A percentile compares a stretch with the other conserved stretches of the same genome.
Evolutionary conservation across 768 basidiomycete species (phyloP).

Genomic region (Xerocomus brunneocitrinus): DNA sequence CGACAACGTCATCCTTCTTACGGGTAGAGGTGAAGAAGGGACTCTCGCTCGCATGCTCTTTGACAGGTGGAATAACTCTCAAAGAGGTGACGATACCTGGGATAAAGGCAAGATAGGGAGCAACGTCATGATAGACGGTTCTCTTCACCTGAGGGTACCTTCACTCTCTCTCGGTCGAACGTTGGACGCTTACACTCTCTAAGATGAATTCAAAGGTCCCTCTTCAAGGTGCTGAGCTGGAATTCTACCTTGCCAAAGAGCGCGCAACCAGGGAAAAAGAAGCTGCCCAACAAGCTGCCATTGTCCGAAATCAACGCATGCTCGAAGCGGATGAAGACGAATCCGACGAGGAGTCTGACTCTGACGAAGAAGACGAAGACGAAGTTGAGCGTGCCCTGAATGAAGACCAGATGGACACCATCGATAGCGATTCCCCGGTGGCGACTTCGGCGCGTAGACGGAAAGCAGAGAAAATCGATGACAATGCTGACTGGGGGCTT

Average conservation of each 20-base stretch:
- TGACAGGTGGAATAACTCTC: constrained; percentile 79
- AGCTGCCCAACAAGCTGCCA: constrained; percentile 78
- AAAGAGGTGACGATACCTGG: constrained; percentile 79
- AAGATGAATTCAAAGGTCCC: constrained; percentile 89
- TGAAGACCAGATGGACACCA: constrained; percentile 45
- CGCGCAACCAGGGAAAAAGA: constrained; percentile 75
- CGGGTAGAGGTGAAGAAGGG: constrained; percentile 71
- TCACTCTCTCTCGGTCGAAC: background rate
- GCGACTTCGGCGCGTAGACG: constrained; percentile 30
- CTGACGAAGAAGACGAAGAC: constrained; percentile 66
- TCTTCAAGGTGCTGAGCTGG: constrained; percentile 83
- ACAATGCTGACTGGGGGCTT: constrained; percentile 61
- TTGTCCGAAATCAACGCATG: constrained; percentile 80
- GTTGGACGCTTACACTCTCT: constrained; percentile 2
- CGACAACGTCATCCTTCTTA: constrained; percentile 85
- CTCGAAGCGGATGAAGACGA: constrained; percentile 94
- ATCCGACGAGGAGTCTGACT: constrained; percentile 64
- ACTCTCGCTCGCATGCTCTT: constrained; percentile 78
- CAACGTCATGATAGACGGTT: constrained; percentile 77
- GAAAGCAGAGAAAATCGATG: constrained; percentile 45
- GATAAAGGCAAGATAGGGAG: constrained; percentile 87
- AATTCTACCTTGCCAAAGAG: constrained; percentile 72
- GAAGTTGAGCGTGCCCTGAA: constrained; percentile 48
- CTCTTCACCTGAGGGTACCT: constrained; percentile 60
- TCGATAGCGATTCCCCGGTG: constrained; percentile 30